A percentile compares a stretch with the other conserved stretches of the same genome.
Evolutionary conservation across 805 yeast species (phyloP).

Genomic region (Candida piceae): DNA sequence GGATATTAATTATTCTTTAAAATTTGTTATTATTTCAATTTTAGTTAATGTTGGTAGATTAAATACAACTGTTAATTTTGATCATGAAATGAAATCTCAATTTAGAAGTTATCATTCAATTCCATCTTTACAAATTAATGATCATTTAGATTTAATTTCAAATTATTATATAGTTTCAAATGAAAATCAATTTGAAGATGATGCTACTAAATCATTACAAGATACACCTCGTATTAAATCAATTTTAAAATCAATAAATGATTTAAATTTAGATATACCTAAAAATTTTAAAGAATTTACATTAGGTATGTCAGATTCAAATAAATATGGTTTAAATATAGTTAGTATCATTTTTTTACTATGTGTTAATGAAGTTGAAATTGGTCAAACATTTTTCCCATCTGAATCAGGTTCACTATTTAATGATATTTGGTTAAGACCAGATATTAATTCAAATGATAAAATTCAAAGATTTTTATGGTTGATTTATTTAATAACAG

Average conservation of each 20-base stretch:
- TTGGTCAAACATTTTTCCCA: constrained; percentile 26
- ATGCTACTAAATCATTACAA: constrained; percentile 64
- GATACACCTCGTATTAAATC: constrained; percentile 93
- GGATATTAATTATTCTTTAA: constrained; percentile 32
- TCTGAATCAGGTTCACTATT: constrained; percentile 40
- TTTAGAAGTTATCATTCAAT: constrained; percentile 90
- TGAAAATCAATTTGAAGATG: constrained; percentile 20
- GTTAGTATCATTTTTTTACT: constrained; percentile 72
- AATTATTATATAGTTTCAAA: constrained; percentile 24
- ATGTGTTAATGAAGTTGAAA: constrained; percentile 49
- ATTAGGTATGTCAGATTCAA: constrained; percentile 13
- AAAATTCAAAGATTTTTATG: constrained; percentile 75
- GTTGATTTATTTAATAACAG: constrained; percentile 76
- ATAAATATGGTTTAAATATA: constrained; percentile 41
- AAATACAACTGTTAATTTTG: constrained; percentile 93
- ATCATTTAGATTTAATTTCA: constrained; percentile 32
- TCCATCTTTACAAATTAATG: constrained; percentile 76
- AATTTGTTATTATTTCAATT: constrained; percentile 45
- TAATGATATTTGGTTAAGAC: constrained; percentile 68
- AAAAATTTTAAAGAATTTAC: constrained; percentile 42
- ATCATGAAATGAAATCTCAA: constrained; percentile 92
- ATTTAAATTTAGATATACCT: constrained; percentile 50
- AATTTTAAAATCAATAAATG: constrained; percentile 82
- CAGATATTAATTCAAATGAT: constrained; percentile 53
- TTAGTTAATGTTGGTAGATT: constrained; percentile 88